phyloP scores from a whole-genome alignment of 2,329 filamentous ascomycete species.

The Setomelanomma holmii region DNA sequence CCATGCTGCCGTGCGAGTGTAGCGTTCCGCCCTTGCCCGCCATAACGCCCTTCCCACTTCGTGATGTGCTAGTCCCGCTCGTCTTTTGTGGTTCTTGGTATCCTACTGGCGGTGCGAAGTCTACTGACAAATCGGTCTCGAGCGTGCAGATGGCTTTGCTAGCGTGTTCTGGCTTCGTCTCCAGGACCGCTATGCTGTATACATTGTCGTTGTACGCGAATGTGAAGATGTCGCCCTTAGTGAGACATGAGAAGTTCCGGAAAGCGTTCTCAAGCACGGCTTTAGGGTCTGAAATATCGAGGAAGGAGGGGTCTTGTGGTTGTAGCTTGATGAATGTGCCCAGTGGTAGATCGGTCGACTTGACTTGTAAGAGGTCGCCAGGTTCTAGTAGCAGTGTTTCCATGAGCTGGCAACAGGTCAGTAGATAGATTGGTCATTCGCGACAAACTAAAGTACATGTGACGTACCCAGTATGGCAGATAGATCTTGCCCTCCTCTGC shows the following conservation, averaged over 20 bases:
- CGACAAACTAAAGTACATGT: too few relatives aligned
- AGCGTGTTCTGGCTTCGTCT: conserved; percentile 86
- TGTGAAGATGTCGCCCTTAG: conserved; percentile 92
- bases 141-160: conserved; percentile 89
- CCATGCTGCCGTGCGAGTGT: conserved; percentile 91
- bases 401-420: conserved; percentile 74
- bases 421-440: too few relatives aligned
- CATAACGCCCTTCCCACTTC: conserved; percentile 68
- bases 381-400: conserved; percentile 86
- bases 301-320: conserved; percentile 89
- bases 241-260: conserved; percentile 92
- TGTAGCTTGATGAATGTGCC: conserved; percentile 96
- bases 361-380: conserved; percentile 92
- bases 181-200: conserved; percentile 91
- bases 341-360: conserved; percentile 89
- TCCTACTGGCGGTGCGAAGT: conserved; percentile 92
- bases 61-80: conserved; percentile 87
- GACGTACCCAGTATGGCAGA: conserved; percentile 85
- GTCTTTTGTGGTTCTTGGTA: conserved; percentile 84
- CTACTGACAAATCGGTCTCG: conserved; percentile 94
- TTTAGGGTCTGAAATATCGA: conserved; percentile 96
- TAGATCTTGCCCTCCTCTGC: conserved; percentile 97
- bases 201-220: conserved; percentile 96
- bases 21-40: conserved; percentile 74
- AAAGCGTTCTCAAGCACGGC: conserved; percentile 97